Base-by-base conservation (phyloP, 441 rosid species). In the Breynia disticha region DNA sequence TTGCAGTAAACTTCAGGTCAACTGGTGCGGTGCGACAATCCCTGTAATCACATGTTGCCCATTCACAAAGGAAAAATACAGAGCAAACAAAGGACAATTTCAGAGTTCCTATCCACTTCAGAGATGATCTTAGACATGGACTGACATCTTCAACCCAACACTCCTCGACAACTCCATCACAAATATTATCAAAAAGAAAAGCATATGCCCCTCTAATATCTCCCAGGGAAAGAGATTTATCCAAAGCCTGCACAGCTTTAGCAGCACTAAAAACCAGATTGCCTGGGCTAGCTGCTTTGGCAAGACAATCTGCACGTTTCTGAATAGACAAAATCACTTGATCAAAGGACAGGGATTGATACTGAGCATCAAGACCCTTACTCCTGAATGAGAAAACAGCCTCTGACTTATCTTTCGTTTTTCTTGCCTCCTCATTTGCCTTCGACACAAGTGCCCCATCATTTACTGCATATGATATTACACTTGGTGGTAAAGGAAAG, bases 1-100 rank as follows among this genome's bases (percentile, higher is more conserved):
- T 72, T n/a, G 98, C 99, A 4, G 96, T 82, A 70, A 86, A 84
- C 68, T 86, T 83, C 64, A 80, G 43, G 50, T 79, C 84, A 66
- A 87, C 82, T 16, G 78, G 74, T 55, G 78, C 78, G 66, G 73
- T 72, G 35, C 93, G 89, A 59, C 88, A 88, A 69, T 90, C 94
- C 68, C 99, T 78, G 66, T 80, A 95, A 60, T 84, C 90, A 72
- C 96, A 90, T 2, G 96, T 88, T 54, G 99, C 99, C 99, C 99
- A 95, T 76, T 95, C 99, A 44, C 95, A 79, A 62, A 95, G 93
- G 66, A 88, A 82, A 71, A 95, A 95, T 18, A 83, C 79, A 12
- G 95, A 86, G 69, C 80, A 77, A 69, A 90, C 60, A 59, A 84
- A 78, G 45, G 98, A 79, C 71, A 76, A 64, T 68, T 71, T 81